phyloP scores from a whole-genome alignment of 768 basidiomycete genomes.

The Psilocybe sp. region DNA sequence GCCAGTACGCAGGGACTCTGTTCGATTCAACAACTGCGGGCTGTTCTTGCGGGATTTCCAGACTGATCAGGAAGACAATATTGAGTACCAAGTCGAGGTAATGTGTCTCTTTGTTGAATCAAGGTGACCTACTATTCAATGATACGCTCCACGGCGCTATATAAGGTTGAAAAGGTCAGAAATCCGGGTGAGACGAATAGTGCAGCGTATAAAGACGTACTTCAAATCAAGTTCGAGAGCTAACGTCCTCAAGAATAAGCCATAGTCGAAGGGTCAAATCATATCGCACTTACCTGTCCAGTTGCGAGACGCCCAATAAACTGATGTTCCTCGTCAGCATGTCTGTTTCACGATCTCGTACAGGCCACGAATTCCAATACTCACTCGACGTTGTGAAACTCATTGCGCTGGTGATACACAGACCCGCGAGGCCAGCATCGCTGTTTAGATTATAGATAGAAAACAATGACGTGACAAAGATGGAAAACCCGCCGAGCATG shows the following conservation, averaged over 20 bases:
- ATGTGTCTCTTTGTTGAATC: background rate
- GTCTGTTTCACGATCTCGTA: background rate
- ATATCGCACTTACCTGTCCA: slow-evolving; percentile 28
- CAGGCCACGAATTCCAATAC: background rate
- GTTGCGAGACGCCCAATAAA: slow-evolving; percentile 53
- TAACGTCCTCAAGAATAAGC: too few species aligned
- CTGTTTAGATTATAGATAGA: slow-evolving; percentile 59
- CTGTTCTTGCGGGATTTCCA: slow-evolving; percentile 86
- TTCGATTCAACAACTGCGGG: slow-evolving; percentile 69
- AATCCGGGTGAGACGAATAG: background rate
- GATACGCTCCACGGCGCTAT: slow-evolving; percentile 84
- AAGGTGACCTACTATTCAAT: slow-evolving; percentile 64
- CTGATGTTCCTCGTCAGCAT: slow-evolving; percentile 14
- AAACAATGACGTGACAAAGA: slow-evolving; percentile 75
- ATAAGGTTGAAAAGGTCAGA: slow-evolving; percentile 8
- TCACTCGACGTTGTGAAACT: slow-evolving; percentile 43
- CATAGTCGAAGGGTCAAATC: too few species aligned
- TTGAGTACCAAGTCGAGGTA: background rate
- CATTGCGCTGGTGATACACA: slow-evolving; percentile 73
- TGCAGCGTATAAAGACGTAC: slow-evolving; percentile 35
- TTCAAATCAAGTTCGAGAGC: slow-evolving; percentile 74
- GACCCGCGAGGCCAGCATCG: slow-evolving; percentile 60
- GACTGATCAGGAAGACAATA: slow-evolving; percentile 18
- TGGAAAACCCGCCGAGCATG: slow-evolving; percentile 65
- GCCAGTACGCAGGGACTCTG: slow-evolving; percentile 91